These are phyloP conservation scores for Fusarium agapanthi DNA, from an alignment of 2,329 filamentous ascomycete species.

Conservation along the genomic window DNA sequence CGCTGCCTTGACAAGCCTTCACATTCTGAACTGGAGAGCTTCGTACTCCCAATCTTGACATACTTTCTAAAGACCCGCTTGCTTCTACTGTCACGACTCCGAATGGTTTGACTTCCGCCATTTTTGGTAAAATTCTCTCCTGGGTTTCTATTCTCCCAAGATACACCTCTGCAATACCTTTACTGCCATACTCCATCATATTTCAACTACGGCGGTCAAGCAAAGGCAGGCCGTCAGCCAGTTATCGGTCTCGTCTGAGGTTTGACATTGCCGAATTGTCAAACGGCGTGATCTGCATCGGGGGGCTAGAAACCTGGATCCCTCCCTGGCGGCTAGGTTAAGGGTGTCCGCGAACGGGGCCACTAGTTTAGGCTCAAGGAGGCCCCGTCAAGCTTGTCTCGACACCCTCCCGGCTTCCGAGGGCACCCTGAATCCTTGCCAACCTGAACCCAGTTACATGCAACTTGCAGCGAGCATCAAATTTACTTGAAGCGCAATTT, in stretches of 20 bases:
- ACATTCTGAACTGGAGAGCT: not conserved
- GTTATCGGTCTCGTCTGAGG: constrained; percentile 15
- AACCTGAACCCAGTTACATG: constrained; percentile 34
- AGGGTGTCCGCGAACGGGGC: constrained; percentile 34
- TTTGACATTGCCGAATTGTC: constrained; percentile 41
- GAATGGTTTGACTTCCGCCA: not conserved
- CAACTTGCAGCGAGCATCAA: constrained; percentile 40
- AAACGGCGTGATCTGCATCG: constrained; percentile 45
- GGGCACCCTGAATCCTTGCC: constrained; percentile 29
- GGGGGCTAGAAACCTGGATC: constrained; percentile 42
- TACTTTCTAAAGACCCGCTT: not conserved
- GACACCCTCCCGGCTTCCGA: constrained; percentile 31
- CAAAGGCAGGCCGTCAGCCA: constrained; percentile 13
- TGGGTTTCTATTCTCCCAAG: not conserved
- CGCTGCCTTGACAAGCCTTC: not conserved
- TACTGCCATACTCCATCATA: not conserved
- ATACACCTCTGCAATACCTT: too few relatives aligned
- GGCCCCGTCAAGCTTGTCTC: constrained; percentile 38
- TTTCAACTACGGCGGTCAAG: not conserved
- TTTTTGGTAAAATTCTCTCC: not conserved
- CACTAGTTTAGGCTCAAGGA: constrained; percentile 38
- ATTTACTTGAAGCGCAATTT: constrained; percentile 47
- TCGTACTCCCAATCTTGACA: not conserved
- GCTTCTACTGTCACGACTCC: not conserved
- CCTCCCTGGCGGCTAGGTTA: constrained; percentile 38